Base-by-base conservation (phyloP, 2,329 filamentous ascomycete genomes). In the Paraphaeosphaeria sporulosa region DNA sequence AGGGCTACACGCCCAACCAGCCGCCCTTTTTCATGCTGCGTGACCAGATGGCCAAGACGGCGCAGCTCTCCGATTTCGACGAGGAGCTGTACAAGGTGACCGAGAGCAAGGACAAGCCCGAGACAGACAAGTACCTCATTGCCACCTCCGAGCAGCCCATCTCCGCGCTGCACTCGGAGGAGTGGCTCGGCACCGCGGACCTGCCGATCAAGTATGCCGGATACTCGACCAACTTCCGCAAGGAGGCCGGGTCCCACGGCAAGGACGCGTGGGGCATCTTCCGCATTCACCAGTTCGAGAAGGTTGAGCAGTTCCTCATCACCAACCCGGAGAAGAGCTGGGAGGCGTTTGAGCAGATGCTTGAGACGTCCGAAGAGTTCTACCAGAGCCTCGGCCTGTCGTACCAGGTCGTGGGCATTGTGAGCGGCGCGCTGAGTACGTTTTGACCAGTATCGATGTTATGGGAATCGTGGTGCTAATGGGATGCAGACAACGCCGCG, bases 251-350 rank as follows among this genome's bases (percentile, higher is more conserved):
- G 56, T 89, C 92, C 21, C 94, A 95, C 75, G 90, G 93, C 32
- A 91, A 93, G 76, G 93, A 99, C 77, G 94, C 94, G 1, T 99
- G 95, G 95, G 95, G 95, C 58, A 93, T 98, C 63, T 99, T 97
- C 86, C 90, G 95, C 66, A 94, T 98, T 30, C 95, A 99, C 78
- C 94, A 99, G 78, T 99, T 98, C 73, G 94, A 98, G 79, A 97
- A 76, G 67, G 71, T 76, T 3, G 74, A 76, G 63, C 75, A 77
- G 48, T 77, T 77, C 61, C 64, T 77, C 30, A 90, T 90, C 65
- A 77, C 74, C 27, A 91, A 96, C 71, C 93, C 93, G 0, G 93
- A 97, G 60, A 73, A 76, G 67, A 96, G 92, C 50, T 98, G 93
- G 93, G 87, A 96, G 75, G 89, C 90, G 61, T 97, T 98, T 71